A percentile compares a stretch with the other conserved stretches of the same genome.
Conservation (phyloP, 768 basidiomycete genomes). For the Termitomyces heimii region DNA sequence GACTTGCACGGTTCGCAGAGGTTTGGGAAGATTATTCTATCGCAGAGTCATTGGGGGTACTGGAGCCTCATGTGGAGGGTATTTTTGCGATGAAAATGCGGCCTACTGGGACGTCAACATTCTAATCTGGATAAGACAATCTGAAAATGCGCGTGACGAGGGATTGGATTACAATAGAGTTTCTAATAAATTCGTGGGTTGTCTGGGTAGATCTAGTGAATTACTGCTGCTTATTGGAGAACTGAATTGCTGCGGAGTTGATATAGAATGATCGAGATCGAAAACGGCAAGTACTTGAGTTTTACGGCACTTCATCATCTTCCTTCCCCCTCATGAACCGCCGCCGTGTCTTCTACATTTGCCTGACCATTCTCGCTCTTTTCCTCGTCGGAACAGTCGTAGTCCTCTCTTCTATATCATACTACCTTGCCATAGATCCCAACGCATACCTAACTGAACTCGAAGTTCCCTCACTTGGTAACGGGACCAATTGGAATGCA, state of each 20-base stretch:
- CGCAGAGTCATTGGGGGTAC: constrained; percentile 38
- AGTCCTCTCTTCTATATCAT: constrained; percentile 88
- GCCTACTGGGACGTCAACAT: constrained; percentile 24
- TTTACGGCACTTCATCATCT: constrained; percentile 1
- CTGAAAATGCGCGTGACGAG: neutral
- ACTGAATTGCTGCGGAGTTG: constrained; percentile 1
- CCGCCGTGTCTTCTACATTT: constrained; percentile 36
- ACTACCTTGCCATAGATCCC: constrained; percentile 78
- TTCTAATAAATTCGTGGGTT: neutral
- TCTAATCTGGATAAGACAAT: neutral
- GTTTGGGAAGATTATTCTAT: constrained; percentile 52
- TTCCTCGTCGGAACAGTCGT: constrained; percentile 84
- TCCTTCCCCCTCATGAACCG: constrained; percentile 34
- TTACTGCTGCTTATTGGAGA: neutral
- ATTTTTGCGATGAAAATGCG: constrained; percentile 43
- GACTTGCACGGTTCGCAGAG: constrained; percentile 41
- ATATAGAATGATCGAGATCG: constrained; percentile 2
- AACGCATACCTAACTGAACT: constrained; percentile 74
- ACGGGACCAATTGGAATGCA: constrained; percentile 57
- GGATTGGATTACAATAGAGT: neutral
- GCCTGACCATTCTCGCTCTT: constrained; percentile 54
- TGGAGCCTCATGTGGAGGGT: constrained; percentile 40
- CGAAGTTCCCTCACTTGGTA: constrained; percentile 59
- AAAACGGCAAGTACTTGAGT: neutral
- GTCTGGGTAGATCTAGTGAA: neutral